Conservation (phyloP, 169 alveolate species). For the Plasmodium billcollinsi region DNA sequence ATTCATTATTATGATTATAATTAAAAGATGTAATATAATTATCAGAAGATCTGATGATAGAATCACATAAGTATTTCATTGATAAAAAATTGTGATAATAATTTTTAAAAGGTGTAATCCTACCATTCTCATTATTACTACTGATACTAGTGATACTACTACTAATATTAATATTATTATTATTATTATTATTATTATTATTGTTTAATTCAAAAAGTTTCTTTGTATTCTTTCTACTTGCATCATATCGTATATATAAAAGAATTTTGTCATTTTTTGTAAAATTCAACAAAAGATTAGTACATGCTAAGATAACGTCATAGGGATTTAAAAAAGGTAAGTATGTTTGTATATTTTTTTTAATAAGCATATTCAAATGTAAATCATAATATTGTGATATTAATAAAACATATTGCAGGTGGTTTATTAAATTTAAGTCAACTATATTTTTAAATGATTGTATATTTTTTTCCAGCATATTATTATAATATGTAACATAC, state of each 20-base stretch:
- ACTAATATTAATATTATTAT: not conserved
- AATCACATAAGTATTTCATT: slow-evolving; percentile 8
- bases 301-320: slow-evolving; percentile 3
- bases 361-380: slow-evolving; percentile 18
- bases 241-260: not conserved
- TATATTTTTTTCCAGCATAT: slow-evolving; percentile 1
- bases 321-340: slow-evolving; percentile 9
- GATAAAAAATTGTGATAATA: slow-evolving; percentile 34
- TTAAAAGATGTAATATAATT: slow-evolving; percentile 15
- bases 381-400: slow-evolving; percentile 6
- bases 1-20: not conserved
- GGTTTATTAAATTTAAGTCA: slow-evolving; percentile 11
- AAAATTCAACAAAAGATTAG: slow-evolving; percentile 39
- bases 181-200: no score
- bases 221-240: no score
- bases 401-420: slow-evolving; percentile 25
- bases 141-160: no score
- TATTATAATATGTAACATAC: slow-evolving; percentile 18
- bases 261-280: slow-evolving; percentile 10
- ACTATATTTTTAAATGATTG: not conserved
- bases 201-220: no score
- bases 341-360: slow-evolving; percentile 27
- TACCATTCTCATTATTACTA: not conserved
- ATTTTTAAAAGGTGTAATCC: not conserved
- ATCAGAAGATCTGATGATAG: slow-evolving; percentile 32